These are phyloP conservation scores for Microdochium trichocladiopsis DNA, from an alignment of 2,329 filamentous ascomycete species.

Conservation along the genomic window DNA sequence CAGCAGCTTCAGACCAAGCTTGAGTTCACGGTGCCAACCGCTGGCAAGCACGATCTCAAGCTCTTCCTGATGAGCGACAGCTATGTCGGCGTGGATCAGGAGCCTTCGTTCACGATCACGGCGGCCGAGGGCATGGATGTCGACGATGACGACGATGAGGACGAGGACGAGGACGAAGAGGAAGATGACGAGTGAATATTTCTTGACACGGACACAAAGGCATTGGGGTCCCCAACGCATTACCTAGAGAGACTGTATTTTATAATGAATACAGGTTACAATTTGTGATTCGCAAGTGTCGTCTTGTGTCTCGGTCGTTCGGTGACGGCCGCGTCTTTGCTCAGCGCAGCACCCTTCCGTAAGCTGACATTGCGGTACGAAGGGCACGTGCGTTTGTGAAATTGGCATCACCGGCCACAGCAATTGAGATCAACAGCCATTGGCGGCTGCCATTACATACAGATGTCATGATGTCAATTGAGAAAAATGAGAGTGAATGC, in stretches of 20 bases:
- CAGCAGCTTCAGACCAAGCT: slow-evolving; percentile 70
- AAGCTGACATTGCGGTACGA: too few relatives aligned
- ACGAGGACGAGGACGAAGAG: slow-evolving; percentile 67
- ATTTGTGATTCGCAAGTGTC: too few relatives aligned
- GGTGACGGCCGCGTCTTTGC: too few relatives aligned
- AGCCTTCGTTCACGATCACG: slow-evolving; percentile 77
- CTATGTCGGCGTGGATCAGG: slow-evolving; percentile 95
- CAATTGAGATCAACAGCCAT: too few relatives aligned
- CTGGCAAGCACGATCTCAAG: slow-evolving; percentile 82
- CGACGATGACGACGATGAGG: slow-evolving; percentile 79
- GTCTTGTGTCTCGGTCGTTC: too few relatives aligned
- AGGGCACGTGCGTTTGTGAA: too few relatives aligned
- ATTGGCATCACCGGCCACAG: too few relatives aligned
- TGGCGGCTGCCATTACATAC: too few relatives aligned
- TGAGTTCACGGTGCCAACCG: slow-evolving; percentile 79
- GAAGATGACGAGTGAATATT: slow-evolving; percentile 30
- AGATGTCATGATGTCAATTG: too few relatives aligned
- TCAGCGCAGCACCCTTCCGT: too few relatives aligned
- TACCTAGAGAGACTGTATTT: background rate
- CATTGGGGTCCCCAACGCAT: background rate
- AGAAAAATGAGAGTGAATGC: too few relatives aligned
- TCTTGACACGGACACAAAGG: background rate
- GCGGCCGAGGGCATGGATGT: slow-evolving; percentile 94
- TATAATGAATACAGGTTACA: too few relatives aligned
- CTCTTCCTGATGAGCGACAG: slow-evolving; percentile 95